A percentile compares a stretch with the other conserved stretches of the same genome.
Conservation (phyloP, 2,329 filamentous ascomycete species). For the Diaporthe citriasiana region DNA sequence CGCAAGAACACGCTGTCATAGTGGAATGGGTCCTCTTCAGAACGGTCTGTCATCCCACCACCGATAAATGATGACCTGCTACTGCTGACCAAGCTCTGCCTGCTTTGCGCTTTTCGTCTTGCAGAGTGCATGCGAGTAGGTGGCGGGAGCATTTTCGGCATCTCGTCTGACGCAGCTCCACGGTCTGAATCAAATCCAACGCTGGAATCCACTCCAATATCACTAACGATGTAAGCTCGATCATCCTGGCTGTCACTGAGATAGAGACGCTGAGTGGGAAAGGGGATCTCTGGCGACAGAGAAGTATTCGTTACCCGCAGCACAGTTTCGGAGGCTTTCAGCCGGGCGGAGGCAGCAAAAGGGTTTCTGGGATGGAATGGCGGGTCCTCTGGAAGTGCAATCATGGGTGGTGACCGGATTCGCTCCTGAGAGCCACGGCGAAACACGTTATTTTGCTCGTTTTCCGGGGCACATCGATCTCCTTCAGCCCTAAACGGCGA, state of each 20-base stretch:
- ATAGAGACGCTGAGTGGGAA: not conserved
- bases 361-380: conserved; percentile 10
- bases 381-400: conserved; percentile 16
- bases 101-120: conserved; percentile 14
- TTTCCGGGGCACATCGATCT: not conserved
- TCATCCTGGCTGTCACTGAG: conserved; percentile 22
- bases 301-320: not conserved
- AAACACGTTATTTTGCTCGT: not conserved
- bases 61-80: conserved; percentile 51
- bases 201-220: not conserved
- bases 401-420: not conserved
- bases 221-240: not conserved
- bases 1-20: conserved; percentile 60
- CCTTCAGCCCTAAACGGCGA: not conserved
- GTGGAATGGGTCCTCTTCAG: conserved; percentile 60
- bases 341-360: not conserved
- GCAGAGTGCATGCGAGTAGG: conserved; percentile 40
- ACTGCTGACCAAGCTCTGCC: conserved; percentile 43
- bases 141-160: conserved; percentile 10
- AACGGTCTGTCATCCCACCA: conserved; percentile 43
- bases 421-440: not conserved
- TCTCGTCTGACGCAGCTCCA: conserved; percentile 7
- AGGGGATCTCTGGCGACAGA: not conserved
- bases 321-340: not conserved
- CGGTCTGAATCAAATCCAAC: not conserved